Evolutionary conservation across 2,329 filamentous ascomycete genomes (phyloP).

Genomic region (Ophiobolus disseminans): DNA sequence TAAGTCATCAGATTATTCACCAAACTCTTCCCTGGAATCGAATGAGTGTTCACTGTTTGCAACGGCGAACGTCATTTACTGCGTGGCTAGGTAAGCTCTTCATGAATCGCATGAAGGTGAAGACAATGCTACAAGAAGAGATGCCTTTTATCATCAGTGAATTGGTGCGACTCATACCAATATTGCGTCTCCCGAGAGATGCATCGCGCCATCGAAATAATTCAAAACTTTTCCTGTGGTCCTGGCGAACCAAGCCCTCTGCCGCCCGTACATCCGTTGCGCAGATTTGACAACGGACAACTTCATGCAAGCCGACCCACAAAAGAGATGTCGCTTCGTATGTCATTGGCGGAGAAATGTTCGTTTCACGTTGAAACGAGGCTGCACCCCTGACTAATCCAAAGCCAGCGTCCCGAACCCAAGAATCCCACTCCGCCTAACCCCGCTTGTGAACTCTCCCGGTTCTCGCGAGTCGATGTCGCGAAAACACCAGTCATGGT

Average conservation of each 20-base stretch:
- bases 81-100: too few species aligned
- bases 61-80: too few species aligned
- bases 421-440: neutral
- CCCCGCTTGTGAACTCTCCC: neutral
- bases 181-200: too few species aligned
- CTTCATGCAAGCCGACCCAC: constrained; percentile 17
- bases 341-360: constrained; percentile 26
- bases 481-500: neutral
- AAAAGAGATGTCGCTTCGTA: constrained; percentile 13
- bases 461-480: neutral
- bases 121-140: too few species aligned
- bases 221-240: too few species aligned
- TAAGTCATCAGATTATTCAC: too few species aligned
- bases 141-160: too few species aligned
- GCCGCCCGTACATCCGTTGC: neutral
- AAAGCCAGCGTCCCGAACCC: neutral
- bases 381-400: constrained; percentile 16
- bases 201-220: too few species aligned
- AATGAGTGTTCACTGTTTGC: too few species aligned
- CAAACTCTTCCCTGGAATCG: too few species aligned
- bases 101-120: too few species aligned
- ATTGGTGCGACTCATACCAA: too few species aligned
- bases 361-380: constrained; percentile 32
- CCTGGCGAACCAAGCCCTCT: neutral
- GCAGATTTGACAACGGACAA: constrained; percentile 9